Evolutionary conservation across 495 filamentous ascomycete species (phyloP), one percentile per base, ranked within the genome.

Genomic region (Xylaria grammica): DNA sequence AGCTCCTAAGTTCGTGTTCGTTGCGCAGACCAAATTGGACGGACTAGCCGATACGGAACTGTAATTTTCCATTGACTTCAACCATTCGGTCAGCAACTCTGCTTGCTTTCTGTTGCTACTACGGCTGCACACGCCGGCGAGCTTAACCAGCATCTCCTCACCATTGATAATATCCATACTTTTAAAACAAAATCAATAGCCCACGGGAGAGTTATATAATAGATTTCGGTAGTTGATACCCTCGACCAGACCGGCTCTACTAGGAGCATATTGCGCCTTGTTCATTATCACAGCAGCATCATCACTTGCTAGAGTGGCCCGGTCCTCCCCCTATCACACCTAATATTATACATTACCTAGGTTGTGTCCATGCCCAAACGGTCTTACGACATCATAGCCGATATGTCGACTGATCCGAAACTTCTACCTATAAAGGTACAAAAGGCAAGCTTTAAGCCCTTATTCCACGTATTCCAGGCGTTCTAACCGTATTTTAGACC

Each of bases 401-500:
- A 62, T 32, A 70, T 73, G 68, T 46, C 63, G 45, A 62, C 50
- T 49, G 62, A 38, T 20, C 51, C 56, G 27, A 60, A 60, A 49
- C 20, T 42, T 11, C 67, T 65, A 15, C 72, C 72, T 63, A 55
- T 44, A 1, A 74, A 74, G 48, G 59, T 62, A 3, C 72, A 74
- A 42, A 74, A 74, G 72, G 72, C 36, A 70, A 67, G 69, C 19
- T 8, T 30, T 1, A 26, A 26, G 2, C 13, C 10, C 6, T 44
- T 0, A 10, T 46, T 42, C 3, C 0, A 22, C 11, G 0, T 26
- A 34, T 26, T 0, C n/a, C 22, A 1, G 15, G 9, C 15, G 38
- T 38, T 58, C 68, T 72, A 70, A 62, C 22, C 26, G 36, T 40
- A 19, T 2, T 2, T 24, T 49, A 92, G 84, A 87, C 87, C 1